Evolutionary conservation across 805 yeast genomes (phyloP), one percentile per base, ranked within the genome.

Genomic region (Yamadazyma paraphyllophila): DNA sequence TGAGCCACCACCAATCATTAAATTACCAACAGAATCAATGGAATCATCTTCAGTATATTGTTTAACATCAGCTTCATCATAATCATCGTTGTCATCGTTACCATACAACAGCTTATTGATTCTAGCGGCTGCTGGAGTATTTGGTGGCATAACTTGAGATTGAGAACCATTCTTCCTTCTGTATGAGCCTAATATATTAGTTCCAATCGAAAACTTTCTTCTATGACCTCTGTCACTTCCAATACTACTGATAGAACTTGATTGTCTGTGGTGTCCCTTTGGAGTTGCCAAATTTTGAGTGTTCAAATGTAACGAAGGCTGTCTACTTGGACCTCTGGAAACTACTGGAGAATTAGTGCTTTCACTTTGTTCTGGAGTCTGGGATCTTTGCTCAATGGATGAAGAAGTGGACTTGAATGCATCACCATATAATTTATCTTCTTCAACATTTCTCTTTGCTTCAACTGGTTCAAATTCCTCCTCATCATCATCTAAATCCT

Each of bases 121-220:
- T 41, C 66, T 63, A 36, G 74, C 72, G 10, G 82, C 75, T 5
- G 78, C 72, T 5, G 82, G 85, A n/a, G 81, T 80, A 47, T 71
- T 73, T 16, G 83, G 83, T 31, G 82, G 78, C 63, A 62, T 68
- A 2, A 62, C 58, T 26, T 58, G 59, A 26, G 44, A 39, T 29
- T 57, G 61, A 50, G 77, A 57, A 43, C 74, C 62, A 66, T 76
- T 66, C 60, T 76, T 78, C 52, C 79, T 75, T 53, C 81, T 66
- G 49, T 74, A 71, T 8, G 68, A 54, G 5, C 76, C 76, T 39
- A 81, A 62, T 17, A 81, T 67, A 5, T 79, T 69, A 48, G 77
- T 79, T 10, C 87, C 87, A 51, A 82, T 70, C 1, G 85, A 81
- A 55, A 82, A 82, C 59, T 80, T 82, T 43, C 87, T 66, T 56